phyloP scores from a whole-genome alignment of 2,329 filamentous ascomycete species.

The Sarocladium kiliense region DNA sequence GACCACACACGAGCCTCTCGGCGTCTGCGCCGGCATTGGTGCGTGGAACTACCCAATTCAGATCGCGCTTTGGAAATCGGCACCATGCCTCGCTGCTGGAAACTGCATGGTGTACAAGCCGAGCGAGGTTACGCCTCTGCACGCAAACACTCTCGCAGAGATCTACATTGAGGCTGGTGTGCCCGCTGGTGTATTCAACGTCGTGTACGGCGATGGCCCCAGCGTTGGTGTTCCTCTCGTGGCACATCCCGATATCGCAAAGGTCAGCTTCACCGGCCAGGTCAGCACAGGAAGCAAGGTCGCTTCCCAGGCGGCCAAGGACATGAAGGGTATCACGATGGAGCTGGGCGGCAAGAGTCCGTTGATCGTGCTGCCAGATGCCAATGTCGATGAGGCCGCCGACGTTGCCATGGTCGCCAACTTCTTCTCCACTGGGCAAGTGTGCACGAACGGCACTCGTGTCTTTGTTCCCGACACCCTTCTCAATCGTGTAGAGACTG shows the following conservation, averaged over 20 bases:
- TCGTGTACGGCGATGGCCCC: conserved; percentile 74
- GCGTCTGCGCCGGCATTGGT: conserved; percentile 81
- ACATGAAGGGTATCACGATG: conserved; percentile 90
- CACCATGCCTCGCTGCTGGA: conserved; percentile 76
- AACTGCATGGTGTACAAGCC: conserved; percentile 93
- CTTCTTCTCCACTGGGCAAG: conserved; percentile 86
- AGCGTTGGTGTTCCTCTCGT: conserved; percentile 69
- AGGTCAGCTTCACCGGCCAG: conserved; percentile 87
- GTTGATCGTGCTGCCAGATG: conserved; percentile 73
- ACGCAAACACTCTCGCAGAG: conserved; percentile 68
- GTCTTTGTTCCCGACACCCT: conserved; percentile 71
- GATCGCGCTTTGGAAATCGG: conserved; percentile 86
- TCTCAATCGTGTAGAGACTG: conserved; percentile 63
- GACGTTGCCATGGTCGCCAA: conserved; percentile 92
- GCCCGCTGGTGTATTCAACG: conserved; percentile 80
- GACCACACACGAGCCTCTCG: conserved; percentile 74
- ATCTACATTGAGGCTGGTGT: conserved; percentile 76
- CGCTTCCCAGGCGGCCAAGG: conserved; percentile 65
- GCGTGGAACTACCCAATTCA: conserved; percentile 93
- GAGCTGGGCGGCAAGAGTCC: conserved; percentile 87
- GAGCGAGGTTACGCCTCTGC: conserved; percentile 81
- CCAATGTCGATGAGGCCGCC: conserved; percentile 72
- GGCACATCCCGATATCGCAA: conserved; percentile 66
- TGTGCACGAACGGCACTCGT: conserved; percentile 87
- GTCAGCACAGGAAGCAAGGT: conserved; percentile 81